Evolutionary conservation across 306 rosid genomes (phyloP).

Genomic region (Geum urbanum): DNA sequence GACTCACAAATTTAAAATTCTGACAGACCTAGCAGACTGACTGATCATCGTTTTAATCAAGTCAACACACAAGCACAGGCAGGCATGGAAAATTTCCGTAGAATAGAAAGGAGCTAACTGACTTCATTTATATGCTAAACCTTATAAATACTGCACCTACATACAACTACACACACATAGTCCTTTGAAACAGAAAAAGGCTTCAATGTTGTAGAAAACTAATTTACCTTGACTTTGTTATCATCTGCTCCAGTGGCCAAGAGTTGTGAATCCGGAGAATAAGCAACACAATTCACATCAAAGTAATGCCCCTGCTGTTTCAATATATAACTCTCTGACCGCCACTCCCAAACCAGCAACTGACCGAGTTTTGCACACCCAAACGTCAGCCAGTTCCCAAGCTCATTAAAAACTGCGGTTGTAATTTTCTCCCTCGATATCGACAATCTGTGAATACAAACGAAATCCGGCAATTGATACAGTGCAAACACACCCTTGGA

Average conservation of each 20-base stretch:
- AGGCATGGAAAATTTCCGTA: neutral
- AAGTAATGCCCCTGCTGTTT: slow-evolving; percentile 99
- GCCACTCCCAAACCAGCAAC: slow-evolving; percentile 97
- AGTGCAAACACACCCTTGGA: slow-evolving; percentile 81
- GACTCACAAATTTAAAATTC: neutral
- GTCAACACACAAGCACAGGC: neutral
- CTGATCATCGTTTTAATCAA: neutral
- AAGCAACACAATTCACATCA: slow-evolving; percentile 82
- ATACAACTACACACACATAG: neutral
- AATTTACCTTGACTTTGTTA: slow-evolving; percentile 87
- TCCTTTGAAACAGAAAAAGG: neutral
- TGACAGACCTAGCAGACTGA: too few relatives aligned
- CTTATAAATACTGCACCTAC: neutral
- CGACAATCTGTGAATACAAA: slow-evolving; percentile 73
- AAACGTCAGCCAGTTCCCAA: slow-evolving; percentile 83
- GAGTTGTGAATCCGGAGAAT: slow-evolving; percentile 77
- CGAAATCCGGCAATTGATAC: slow-evolving; percentile 93
- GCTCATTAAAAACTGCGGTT: slow-evolving; percentile 67
- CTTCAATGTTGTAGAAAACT: neutral
- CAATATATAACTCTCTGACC: slow-evolving; percentile 81
- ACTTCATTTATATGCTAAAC: neutral
- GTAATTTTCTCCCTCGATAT: slow-evolving; percentile 87
- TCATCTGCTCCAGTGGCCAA: slow-evolving; percentile 98
- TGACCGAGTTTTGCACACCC: slow-evolving; percentile 93
- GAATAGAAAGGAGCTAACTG: neutral